A percentile compares a stretch with the other conserved stretches of the same genome.
phyloP scores from a whole-genome alignment of 495 filamentous ascomycete genomes.

The Acidomyces sp. region DNA sequence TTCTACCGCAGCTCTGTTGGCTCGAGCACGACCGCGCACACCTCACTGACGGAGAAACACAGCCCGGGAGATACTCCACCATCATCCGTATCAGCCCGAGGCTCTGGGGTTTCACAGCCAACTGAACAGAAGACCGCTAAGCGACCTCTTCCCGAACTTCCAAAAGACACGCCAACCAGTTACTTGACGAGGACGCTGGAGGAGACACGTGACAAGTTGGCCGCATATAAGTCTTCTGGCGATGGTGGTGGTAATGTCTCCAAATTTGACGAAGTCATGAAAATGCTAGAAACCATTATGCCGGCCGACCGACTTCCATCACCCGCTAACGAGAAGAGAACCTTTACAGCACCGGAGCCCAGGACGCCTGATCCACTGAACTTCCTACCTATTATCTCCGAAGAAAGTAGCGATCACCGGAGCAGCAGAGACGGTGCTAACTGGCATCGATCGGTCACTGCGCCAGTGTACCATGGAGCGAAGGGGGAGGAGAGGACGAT shows the following conservation, averaged over 20 bases:
- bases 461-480: slow-evolving; percentile 22
- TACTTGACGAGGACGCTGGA: slow-evolving; percentile 40
- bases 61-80: slow-evolving; percentile 30
- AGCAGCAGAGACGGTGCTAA: slow-evolving; percentile 14
- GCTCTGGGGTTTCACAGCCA: slow-evolving; percentile 1
- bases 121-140: slow-evolving; percentile 6
- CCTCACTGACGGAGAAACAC: slow-evolving; percentile 31
- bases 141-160: slow-evolving; percentile 28
- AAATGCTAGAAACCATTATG: slow-evolving; percentile 20
- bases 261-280: slow-evolving; percentile 46
- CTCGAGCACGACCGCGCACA: slow-evolving; percentile 29
- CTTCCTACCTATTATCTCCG: slow-evolving; percentile 28
- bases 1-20: slow-evolving; percentile 61
- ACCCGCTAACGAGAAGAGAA: slow-evolving; percentile 25
- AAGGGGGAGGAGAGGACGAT: slow-evolving; percentile 25
- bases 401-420: slow-evolving; percentile 27
- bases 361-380: slow-evolving; percentile 19
- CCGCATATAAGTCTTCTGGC: slow-evolving; percentile 31
- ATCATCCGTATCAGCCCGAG: slow-evolving; percentile 24
- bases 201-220: slow-evolving; percentile 44
- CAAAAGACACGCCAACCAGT: slow-evolving; percentile 32
- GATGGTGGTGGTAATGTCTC: slow-evolving; percentile 20
- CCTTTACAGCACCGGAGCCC: slow-evolving; percentile 36
- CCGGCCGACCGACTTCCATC: slow-evolving; percentile 1
- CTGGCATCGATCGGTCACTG: slow-evolving; percentile 28